Percentiles rank a stretch among this genome's conserved stretches.
Conservation (phyloP, 2,329 filamentous ascomycete species). For the Colletotrichum sp. region DNA sequence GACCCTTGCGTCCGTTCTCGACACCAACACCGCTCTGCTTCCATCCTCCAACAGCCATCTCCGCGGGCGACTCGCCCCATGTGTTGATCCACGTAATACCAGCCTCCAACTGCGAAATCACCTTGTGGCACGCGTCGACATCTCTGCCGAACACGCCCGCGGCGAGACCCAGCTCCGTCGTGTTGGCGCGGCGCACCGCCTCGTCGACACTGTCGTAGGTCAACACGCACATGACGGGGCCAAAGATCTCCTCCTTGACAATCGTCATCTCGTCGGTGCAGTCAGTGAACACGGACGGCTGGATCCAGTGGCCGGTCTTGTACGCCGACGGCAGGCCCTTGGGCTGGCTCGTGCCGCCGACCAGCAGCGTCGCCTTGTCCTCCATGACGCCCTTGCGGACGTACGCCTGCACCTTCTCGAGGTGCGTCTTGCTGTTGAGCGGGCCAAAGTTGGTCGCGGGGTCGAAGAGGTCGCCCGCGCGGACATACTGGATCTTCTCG, state of each 20-base stretch:
- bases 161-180: slow-evolving; percentile 78
- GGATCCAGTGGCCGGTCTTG: slow-evolving; percentile 79
- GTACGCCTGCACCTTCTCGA: slow-evolving; percentile 79
- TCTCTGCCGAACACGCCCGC: slow-evolving; percentile 84
- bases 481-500: slow-evolving; percentile 79
- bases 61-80: slow-evolving; percentile 90
- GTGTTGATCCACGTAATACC: slow-evolving; percentile 94
- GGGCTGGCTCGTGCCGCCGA: slow-evolving; percentile 69
- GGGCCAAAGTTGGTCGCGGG: slow-evolving; percentile 82
- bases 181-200: slow-evolving; percentile 75
- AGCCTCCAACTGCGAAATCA: slow-evolving; percentile 75
- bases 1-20: slow-evolving; percentile 81
- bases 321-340: slow-evolving; percentile 53
- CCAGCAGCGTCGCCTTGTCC: slow-evolving; percentile 77
- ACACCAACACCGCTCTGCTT: slow-evolving; percentile 88
- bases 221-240: slow-evolving; percentile 84
- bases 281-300: slow-evolving; percentile 84
- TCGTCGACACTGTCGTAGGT: slow-evolving; percentile 75
- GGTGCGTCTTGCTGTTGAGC: slow-evolving; percentile 75
- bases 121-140: slow-evolving; percentile 73
- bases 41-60: slow-evolving; percentile 94
- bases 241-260: slow-evolving; percentile 84
- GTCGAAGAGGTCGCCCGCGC: slow-evolving; percentile 76
- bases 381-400: slow-evolving; percentile 75
- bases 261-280: slow-evolving; percentile 86